phyloP scores from a whole-genome alignment of 225 moss, liverwort and hornwort species.

The Lunularia cruciata region DNA sequence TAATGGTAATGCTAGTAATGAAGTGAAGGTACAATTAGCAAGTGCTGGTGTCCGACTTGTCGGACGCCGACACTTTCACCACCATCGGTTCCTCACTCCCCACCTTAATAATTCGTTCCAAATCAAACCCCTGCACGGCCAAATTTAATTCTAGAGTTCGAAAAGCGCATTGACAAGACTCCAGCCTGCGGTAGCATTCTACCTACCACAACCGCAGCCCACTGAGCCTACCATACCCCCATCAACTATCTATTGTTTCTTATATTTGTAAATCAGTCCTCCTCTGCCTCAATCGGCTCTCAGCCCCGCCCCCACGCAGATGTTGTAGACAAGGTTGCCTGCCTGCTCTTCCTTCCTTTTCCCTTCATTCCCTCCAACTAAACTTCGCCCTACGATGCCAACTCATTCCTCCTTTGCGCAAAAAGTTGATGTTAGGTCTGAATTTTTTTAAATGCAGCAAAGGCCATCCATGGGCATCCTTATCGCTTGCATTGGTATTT shows the following conservation, averaged over 20 bases:
- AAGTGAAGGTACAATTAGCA: no score
- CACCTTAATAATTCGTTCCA: constrained; percentile 15
- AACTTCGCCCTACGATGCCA: neutral
- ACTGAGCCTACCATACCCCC: constrained; percentile 22
- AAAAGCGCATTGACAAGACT: constrained; percentile 23
- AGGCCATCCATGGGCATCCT: no score
- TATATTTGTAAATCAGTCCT: constrained; percentile 9
- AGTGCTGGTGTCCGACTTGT: no score
- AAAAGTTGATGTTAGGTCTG: no score
- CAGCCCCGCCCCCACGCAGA: neutral
- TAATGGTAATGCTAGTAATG: no score
- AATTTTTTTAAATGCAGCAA: no score
- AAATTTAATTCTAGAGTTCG: constrained; percentile 31
- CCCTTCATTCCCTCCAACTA: neutral
- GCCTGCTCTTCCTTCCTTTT: neutral
- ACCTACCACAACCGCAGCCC: constrained; percentile 8
- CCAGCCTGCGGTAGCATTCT: constrained; percentile 35
- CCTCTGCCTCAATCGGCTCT: neutral
- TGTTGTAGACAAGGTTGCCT: no score
- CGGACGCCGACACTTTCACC: no score
- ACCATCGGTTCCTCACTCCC: constrained; percentile 26
- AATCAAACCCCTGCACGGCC: constrained; percentile 26
- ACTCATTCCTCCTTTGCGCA: neutral
- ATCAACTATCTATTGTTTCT: constrained; percentile 15
- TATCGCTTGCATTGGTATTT: no score